Conservation (phyloP, 2,329 filamentous ascomycete species). For the Ascochyta koolunga region DNA sequence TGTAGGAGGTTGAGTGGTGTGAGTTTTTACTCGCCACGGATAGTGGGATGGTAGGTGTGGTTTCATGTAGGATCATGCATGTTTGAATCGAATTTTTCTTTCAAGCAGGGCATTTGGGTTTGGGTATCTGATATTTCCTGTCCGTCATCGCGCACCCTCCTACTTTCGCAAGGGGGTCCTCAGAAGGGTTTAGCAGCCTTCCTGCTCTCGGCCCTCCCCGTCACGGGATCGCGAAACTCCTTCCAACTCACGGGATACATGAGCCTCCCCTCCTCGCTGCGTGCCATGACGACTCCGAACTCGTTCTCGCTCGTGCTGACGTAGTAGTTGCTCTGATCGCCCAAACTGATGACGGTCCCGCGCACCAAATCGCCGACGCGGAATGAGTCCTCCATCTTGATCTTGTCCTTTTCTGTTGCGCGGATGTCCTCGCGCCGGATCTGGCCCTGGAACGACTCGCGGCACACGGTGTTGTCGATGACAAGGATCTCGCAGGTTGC, state of each 20-base stretch:
- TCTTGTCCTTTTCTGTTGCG: slow-evolving; percentile 93
- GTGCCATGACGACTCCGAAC: slow-evolving; percentile 90
- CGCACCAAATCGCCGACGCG: slow-evolving; percentile 90
- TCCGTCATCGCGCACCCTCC: too few species aligned
- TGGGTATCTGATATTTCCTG: too few species aligned
- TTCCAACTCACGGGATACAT: slow-evolving; percentile 97
- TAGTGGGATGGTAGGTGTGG: too few species aligned
- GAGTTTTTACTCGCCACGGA: too few species aligned
- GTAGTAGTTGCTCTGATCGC: slow-evolving; percentile 95
- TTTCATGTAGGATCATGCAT: too few species aligned
- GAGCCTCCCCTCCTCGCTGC: slow-evolving; percentile 82
- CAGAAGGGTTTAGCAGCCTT: slow-evolving; percentile 91
- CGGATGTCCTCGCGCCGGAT: slow-evolving; percentile 90
- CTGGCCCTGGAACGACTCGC: slow-evolving; percentile 83
- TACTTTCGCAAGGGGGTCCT: too few species aligned
- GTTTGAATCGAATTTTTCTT: too few species aligned
- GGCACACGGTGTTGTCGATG: slow-evolving; percentile 69
- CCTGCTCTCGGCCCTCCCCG: slow-evolving; percentile 75
- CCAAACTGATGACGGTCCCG: slow-evolving; percentile 85
- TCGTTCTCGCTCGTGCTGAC: slow-evolving; percentile 91
- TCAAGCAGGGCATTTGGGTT: too few species aligned
- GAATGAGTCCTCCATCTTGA: slow-evolving; percentile 89
- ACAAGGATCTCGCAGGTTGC: slow-evolving; percentile 86
- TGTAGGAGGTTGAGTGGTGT: too few species aligned
- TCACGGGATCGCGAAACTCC: slow-evolving; percentile 86